A percentile compares a stretch with the other conserved stretches of the same genome.
Conservation (phyloP, 2,329 filamentous ascomycete species). For the Aspergillus aculeatinus region DNA sequence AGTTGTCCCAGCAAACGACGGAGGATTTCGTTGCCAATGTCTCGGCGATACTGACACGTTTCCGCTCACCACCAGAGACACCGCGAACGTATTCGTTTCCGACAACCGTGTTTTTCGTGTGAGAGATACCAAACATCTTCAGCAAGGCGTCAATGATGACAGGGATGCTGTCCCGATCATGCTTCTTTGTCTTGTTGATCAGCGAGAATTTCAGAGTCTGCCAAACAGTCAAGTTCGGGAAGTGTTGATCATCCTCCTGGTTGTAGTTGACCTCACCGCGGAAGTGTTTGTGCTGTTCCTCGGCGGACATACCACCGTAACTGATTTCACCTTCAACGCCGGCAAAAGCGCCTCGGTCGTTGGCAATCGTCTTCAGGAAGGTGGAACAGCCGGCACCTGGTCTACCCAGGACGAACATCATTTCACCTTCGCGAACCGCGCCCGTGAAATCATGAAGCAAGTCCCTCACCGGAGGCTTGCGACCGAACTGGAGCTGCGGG, state of each 20-base stretch:
- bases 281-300: slow-evolving; percentile 66
- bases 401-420: slow-evolving; percentile 70
- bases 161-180: slow-evolving; percentile 62
- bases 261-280: slow-evolving; percentile 78
- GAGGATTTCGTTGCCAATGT: slow-evolving; percentile 71
- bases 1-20: slow-evolving; percentile 78
- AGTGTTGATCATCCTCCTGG: slow-evolving; percentile 73
- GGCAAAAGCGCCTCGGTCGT: slow-evolving; percentile 65
- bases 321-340: slow-evolving; percentile 67
- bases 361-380: slow-evolving; percentile 73
- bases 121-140: slow-evolving; percentile 75
- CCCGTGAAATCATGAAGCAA: slow-evolving; percentile 68
- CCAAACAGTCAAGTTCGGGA: slow-evolving; percentile 72
- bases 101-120: slow-evolving; percentile 72
- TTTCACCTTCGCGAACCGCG: slow-evolving; percentile 66
- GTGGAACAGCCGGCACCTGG: slow-evolving; percentile 75
- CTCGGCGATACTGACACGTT: slow-evolving; percentile 77
- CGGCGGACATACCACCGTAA: slow-evolving; percentile 69
- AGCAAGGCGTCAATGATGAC: slow-evolving; percentile 68
- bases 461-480: slow-evolving; percentile 51
- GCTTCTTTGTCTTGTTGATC: slow-evolving; percentile 71
- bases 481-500: slow-evolving; percentile 51
- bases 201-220: slow-evolving; percentile 75
- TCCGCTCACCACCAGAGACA: slow-evolving; percentile 76
- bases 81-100: slow-evolving; percentile 72